Conservation (phyloP, 1,139 yeast species). For the Scheffersomyces segobiensis region DNA sequence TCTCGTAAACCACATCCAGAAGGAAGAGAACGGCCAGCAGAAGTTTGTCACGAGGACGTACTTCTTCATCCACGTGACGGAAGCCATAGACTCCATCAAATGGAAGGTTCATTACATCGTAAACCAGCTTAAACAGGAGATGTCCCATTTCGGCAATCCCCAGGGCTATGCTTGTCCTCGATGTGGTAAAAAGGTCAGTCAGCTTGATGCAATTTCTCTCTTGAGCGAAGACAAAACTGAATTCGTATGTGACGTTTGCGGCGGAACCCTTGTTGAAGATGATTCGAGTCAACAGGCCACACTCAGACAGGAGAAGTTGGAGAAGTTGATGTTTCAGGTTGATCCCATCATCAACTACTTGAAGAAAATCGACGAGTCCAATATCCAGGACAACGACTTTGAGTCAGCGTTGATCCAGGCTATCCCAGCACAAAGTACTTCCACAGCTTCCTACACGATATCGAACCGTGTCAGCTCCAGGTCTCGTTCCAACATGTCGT, state of each 20-base stretch:
- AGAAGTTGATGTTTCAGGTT: slow-evolving; percentile 82
- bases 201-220: slow-evolving; percentile 83
- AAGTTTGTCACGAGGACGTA: slow-evolving; percentile 74
- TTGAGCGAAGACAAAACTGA: slow-evolving; percentile 77
- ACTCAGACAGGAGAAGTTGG: slow-evolving; percentile 79
- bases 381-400: slow-evolving; percentile 85
- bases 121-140: slow-evolving; percentile 72
- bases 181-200: slow-evolving; percentile 78
- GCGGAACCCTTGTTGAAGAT: slow-evolving; percentile 76
- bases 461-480: slow-evolving; percentile 31
- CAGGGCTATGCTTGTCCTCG: slow-evolving; percentile 92
- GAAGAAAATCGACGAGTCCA: slow-evolving; percentile 81
- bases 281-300: slow-evolving; percentile 83
- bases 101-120: slow-evolving; percentile 95
- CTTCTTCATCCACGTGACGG: slow-evolving; percentile 85
- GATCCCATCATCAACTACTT: slow-evolving; percentile 84
- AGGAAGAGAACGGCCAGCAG: slow-evolving; percentile 66
- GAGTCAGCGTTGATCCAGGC: slow-evolving; percentile 77
- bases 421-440: slow-evolving; percentile 78
- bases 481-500: slow-evolving; percentile 28
- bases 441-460: slow-evolving; percentile 62
- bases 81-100: slow-evolving; percentile 92
- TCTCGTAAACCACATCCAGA: slow-evolving; percentile 65
- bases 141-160: slow-evolving; percentile 81
- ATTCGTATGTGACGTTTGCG: slow-evolving; percentile 85